Evolutionary conservation across 2,329 filamentous ascomycete species (phyloP), one percentile per base, ranked within the genome.

Genomic region (Pestalotiopsis sp.): DNA sequence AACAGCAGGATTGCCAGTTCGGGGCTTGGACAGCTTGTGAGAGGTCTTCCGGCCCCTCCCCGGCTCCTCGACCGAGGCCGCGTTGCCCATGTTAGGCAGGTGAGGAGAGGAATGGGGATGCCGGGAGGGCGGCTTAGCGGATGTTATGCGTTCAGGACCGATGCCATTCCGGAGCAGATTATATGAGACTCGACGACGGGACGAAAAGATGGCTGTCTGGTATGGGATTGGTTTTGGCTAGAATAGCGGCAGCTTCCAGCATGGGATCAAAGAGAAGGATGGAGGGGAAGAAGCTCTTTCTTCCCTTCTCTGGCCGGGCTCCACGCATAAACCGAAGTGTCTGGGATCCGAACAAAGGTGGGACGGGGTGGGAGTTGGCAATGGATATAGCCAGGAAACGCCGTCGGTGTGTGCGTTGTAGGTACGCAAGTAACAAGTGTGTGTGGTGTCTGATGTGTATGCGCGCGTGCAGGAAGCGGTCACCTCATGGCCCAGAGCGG

Each of bases 11-110:
- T 78, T 83, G 67, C 78, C 79, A 45, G 80, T 82, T 69, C 80
- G 83, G 69, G 84, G 83, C 75, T 88, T 88, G 65, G 83, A 86
- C 70, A 88, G 81, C 78, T 83, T 87, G 71, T 86, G 83, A 75
- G 83, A 77, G 66, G 78, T 68, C 73, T 76, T 79, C 69, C 75
- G 78, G 71, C 73, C 72, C 69, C 74, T 78, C 76, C 68, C 75
- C 70, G 79, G 77, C 75, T 80, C 80, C 77, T 85, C 83, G 72
- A 81, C 76, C 59, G 85, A 88, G 68, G 83, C 77, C 60, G 80
- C 77, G 75, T 88, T 88, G 67, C 86, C 86, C 86, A 88, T 88
- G 72, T 68, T 78, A 74, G 65, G 70, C 68, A 68, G 56, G 59
- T 70, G 72, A 70, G 68, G 71, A 17, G 57, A 59, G 59, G 59